Evolutionary conservation across 208 protist species (phyloP), one percentile per base, ranked within the genome.

Genomic region (Trypanosoma avium): DNA sequence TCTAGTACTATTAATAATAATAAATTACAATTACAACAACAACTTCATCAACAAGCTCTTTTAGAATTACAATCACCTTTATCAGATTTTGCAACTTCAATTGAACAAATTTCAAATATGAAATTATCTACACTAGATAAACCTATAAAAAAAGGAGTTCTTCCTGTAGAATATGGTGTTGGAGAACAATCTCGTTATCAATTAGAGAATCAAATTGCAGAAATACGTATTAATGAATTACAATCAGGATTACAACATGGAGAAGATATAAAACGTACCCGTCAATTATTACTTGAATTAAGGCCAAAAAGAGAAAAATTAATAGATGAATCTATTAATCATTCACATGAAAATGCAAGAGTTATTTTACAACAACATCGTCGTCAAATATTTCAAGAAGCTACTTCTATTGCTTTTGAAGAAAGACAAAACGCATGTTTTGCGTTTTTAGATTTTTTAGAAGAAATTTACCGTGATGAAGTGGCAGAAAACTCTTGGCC

Each of bases 361-460:
- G 52, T 46, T 22, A 62, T 81, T 35, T 45, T 91, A 12, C 55
- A 70, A 22, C 40, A 63, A 12, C 78, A 88, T 38, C 68, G 79
- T 3, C 56, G 57, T 22, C 22, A 75, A 19, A 61, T 91, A 30
- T 85, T 84, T 43, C 36, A 68, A 26, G 69, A 53, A 19, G 78
- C 71, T 19, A 43, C 58, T 4, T 56, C 67, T 0, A 67, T 84
- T n/a, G 79, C 87, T 43, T 32, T 45, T 1, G 55, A 48, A 46
- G 61, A 78, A 26, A 74, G 74, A n/a, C 57, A 59, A 29, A 38
- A 67, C 13, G 78, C 78, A 12, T 79, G 74, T 21, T 50, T 68
- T 13, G 65, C 66, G 17, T 88, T 76, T 55, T 43, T 91, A 21
- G 75, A 88, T 27, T 64, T 80, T n/a, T 45, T 91, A 4, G 50